Conservation (phyloP, 257 asterid genomes). For the Petunia secreta region DNA sequence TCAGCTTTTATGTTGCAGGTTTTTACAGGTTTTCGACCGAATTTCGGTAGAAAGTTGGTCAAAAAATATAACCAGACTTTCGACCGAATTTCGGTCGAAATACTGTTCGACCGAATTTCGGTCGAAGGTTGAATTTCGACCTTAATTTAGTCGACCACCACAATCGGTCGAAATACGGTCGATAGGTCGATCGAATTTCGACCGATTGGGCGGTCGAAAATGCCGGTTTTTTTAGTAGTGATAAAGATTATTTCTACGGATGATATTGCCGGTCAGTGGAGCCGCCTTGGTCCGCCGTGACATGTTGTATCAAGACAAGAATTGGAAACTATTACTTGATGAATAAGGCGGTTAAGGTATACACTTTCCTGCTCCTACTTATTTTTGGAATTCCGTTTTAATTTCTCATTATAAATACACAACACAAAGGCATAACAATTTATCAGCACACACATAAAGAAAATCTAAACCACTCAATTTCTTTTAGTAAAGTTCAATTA, state of each 20-base stretch:
- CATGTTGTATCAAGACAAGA: slow-evolving; percentile 14
- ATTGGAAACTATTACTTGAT: background rate
- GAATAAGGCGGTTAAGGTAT: background rate
- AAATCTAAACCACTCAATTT: background rate
- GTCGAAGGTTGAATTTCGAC: too few relatives aligned
- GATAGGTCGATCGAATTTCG: too few relatives aligned
- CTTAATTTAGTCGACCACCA: too few relatives aligned
- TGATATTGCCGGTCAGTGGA: background rate
- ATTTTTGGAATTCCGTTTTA: background rate
- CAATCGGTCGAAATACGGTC: too few relatives aligned
- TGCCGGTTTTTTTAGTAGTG: too few relatives aligned
- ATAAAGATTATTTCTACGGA: background rate
- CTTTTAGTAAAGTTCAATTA: background rate
- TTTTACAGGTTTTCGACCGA: too few relatives aligned
- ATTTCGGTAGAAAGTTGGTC: too few relatives aligned
- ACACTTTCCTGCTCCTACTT: background rate
- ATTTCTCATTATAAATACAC: background rate
- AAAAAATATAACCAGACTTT: too few relatives aligned
- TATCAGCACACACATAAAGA: background rate
- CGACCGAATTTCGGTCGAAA: too few relatives aligned
- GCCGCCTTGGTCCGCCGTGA: background rate
- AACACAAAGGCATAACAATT: background rate
- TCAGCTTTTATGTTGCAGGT: too few relatives aligned
- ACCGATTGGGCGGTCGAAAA: too few relatives aligned
- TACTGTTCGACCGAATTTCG: too few relatives aligned